phyloP scores from a whole-genome alignment of 805 yeast genomes.

The Kodamaea kaohsiungensis region DNA sequence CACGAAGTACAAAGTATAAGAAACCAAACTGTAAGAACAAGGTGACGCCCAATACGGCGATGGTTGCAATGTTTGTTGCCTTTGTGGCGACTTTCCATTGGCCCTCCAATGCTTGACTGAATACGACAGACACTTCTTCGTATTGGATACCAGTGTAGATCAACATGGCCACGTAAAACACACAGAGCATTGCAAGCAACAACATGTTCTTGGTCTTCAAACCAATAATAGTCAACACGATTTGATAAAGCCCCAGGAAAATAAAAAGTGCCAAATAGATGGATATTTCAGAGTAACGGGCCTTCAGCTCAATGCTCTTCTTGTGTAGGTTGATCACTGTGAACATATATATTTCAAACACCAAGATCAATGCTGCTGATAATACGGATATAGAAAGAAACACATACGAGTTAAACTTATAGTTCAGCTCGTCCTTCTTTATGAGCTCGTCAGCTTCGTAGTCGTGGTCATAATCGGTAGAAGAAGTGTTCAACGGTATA shows the following conservation, averaged over 20 bases:
- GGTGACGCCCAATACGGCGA: slow-evolving; percentile 39
- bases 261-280: slow-evolving; percentile 50
- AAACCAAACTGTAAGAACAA: slow-evolving; percentile 31
- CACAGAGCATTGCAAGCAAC: slow-evolving; percentile 38
- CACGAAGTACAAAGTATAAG: slow-evolving; percentile 32
- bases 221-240: slow-evolving; percentile 39
- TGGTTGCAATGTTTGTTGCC: slow-evolving; percentile 45
- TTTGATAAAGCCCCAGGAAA: slow-evolving; percentile 47
- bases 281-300: slow-evolving; percentile 29
- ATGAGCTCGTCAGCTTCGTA: neutral
- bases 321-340: slow-evolving; percentile 39
- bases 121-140: slow-evolving; percentile 31
- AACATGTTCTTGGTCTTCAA: slow-evolving; percentile 40
- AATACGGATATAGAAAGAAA: slow-evolving; percentile 32
- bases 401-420: slow-evolving; percentile 9
- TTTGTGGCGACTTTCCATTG: slow-evolving; percentile 33
- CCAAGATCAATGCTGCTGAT: slow-evolving; percentile 35
- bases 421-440: slow-evolving; percentile 9
- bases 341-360: slow-evolving; percentile 41
- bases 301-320: slow-evolving; percentile 17
- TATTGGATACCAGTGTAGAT: slow-evolving; percentile 50
- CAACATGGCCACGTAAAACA: slow-evolving; percentile 44
- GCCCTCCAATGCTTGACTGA: slow-evolving; percentile 20
- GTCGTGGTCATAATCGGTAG: neutral
- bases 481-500: neutral